Evolutionary conservation across 108 stramenopile genomes (phyloP), one percentile per base, ranked within the genome.

Genomic region (Skeletonema marinoi): DNA sequence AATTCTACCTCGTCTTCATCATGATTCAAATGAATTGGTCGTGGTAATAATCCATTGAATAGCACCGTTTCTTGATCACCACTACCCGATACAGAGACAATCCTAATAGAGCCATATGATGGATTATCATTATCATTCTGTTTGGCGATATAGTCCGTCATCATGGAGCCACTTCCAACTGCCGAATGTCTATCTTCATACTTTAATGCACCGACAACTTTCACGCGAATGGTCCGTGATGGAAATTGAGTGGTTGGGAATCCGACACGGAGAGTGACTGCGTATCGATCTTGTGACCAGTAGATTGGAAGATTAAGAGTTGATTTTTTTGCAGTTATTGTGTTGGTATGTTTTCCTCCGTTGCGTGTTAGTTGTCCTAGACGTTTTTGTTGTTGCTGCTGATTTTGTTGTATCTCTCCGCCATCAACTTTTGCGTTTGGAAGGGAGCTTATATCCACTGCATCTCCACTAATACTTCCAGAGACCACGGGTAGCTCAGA

Each of bases 271-370:
- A 82, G 39, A 4, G 74, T 71, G 33, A 66, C 51, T 11, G 58
- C 33, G 19, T 75, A 65, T 16, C 81, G 74, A 70, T 82, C 81
- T 71, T 82, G 81, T 29, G 64, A 66, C 81, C 81, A 82, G 59
- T 76, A 82, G 4, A 81, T 16, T 56, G 80, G 74, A 32, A 66
- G 33, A 39, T 69, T 1, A 35, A 58, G 11, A 29, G 13, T 4
- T 60, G 31, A 2, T 59, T 60, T 41, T 12, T 35, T 21, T 54
- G 44, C 58, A 36, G 54, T 66, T 54, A 33, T 33, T 35, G 29
- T 33, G 29, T 42, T 41, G 62, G n/a, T 46, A 21, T 41, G 25
- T 41, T 38, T 58, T 33, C 80, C 80, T 42, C 80, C 80, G 41
- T 81, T 81, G 25, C 54, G 73, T 12, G 68, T 70, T 29, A 56